These are phyloP conservation scores for Taiozyma sp. DNA, from an alignment of 1,139 yeast genomes.

Conservation along the genomic window DNA sequence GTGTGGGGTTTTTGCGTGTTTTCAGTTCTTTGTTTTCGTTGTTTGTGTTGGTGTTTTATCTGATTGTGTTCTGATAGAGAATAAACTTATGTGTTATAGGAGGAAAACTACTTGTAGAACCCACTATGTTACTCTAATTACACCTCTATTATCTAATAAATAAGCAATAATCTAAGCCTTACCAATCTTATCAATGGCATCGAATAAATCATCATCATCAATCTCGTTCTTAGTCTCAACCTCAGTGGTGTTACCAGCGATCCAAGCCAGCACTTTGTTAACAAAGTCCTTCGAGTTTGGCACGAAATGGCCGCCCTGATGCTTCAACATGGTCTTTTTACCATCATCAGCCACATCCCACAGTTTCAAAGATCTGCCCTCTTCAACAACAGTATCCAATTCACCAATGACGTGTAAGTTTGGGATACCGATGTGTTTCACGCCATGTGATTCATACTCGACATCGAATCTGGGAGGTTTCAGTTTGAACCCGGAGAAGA, in stretches of 20 bases:
- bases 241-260: conserved; percentile 23
- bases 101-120: background rate
- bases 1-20: background rate
- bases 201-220: conserved; percentile 31
- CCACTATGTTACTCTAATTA: background rate
- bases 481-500: conserved; percentile 75
- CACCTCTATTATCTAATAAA: background rate
- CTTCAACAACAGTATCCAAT: conserved; percentile 84
- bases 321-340: conserved; percentile 49
- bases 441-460: conserved; percentile 35
- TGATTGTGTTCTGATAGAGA: background rate
- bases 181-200: conserved; percentile 39
- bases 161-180: conserved; percentile 11
- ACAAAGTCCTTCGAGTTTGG: conserved; percentile 66
- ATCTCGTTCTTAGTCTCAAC: conserved; percentile 8
- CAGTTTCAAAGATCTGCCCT: conserved; percentile 56
- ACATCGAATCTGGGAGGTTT: conserved; percentile 48
- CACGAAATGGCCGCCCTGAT: conserved; percentile 86
- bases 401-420: conserved; percentile 82
- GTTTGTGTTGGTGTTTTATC: background rate
- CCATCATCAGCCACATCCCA: conserved; percentile 47
- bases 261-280: conserved; percentile 55
- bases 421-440: conserved; percentile 39
- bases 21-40: background rate
- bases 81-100: background rate